Conservation (phyloP, 2,329 filamentous ascomycete genomes). For the Xylaria digitata region DNA sequence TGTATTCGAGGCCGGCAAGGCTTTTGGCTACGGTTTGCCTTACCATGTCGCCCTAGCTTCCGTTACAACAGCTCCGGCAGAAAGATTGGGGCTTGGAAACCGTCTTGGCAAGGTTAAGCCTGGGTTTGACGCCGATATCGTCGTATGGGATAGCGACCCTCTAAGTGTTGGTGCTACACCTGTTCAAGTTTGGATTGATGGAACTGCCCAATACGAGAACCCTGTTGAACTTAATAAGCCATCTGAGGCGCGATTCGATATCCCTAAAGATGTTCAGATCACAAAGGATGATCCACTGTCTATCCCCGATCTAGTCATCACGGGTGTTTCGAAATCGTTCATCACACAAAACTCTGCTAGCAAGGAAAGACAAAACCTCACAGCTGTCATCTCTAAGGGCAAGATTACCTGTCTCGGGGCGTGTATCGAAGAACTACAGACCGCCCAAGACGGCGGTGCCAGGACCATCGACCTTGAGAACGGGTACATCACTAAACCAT, state of each 20-base stretch:
- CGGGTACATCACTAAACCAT: constrained; percentile 69
- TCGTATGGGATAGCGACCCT: constrained; percentile 72
- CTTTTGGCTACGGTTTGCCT: constrained; percentile 68
- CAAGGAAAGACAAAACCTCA: constrained; percentile 50
- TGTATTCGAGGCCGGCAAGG: constrained; percentile 72
- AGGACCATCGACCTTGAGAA: constrained; percentile 63
- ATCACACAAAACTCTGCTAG: constrained; percentile 49
- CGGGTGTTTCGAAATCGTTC: constrained; percentile 64
- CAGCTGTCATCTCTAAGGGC: constrained; percentile 65
- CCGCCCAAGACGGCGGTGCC: constrained; percentile 50
- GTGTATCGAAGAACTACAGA: constrained; percentile 59
- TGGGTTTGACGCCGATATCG: constrained; percentile 71
- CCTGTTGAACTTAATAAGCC: constrained; percentile 67
- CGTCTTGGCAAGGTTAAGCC: constrained; percentile 71
- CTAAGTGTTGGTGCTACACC: constrained; percentile 69
- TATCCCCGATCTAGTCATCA: constrained; percentile 62
- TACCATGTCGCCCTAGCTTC: constrained; percentile 69
- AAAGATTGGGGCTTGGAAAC: constrained; percentile 66
- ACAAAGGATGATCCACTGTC: constrained; percentile 56
- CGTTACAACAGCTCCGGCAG: constrained; percentile 69
- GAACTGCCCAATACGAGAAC: constrained; percentile 66
- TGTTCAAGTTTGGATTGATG: constrained; percentile 73
- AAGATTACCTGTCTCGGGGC: constrained; percentile 66
- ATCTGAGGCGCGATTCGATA: constrained; percentile 51
- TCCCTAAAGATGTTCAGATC: constrained; percentile 55